These are phyloP conservation scores for Endotrypanum monterogeii DNA, from an alignment of 208 protist species.

Conservation along the genomic window DNA sequence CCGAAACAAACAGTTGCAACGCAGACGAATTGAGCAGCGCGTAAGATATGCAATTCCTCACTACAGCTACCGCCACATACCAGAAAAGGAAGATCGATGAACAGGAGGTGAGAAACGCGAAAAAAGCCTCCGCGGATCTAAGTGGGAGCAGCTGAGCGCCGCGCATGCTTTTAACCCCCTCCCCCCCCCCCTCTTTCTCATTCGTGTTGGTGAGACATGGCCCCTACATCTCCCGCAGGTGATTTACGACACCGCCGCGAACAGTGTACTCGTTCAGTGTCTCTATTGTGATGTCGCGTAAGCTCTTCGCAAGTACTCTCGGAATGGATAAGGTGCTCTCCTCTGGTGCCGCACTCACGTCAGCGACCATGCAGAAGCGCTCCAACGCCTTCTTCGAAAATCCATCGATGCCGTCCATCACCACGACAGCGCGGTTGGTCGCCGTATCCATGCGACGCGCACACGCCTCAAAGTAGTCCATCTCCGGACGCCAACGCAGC, in stretches of 20 bases:
- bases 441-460: slow-evolving; percentile 66
- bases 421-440: slow-evolving; percentile 65
- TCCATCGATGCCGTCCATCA: slow-evolving; percentile 78
- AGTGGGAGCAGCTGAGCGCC: no score
- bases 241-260: slow-evolving; percentile 33
- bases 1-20: no score
- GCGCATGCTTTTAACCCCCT: not conserved
- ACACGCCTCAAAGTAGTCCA: slow-evolving; percentile 85
- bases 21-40: no score
- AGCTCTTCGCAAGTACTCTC: slow-evolving; percentile 33
- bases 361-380: slow-evolving; percentile 78
- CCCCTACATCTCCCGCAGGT: slow-evolving; percentile 34
- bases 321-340: slow-evolving; percentile 43
- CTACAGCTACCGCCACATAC: no score
- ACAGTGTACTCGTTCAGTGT: slow-evolving; percentile 58
- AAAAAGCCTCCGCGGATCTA: no score
- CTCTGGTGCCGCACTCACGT: slow-evolving; percentile 61
- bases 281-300: slow-evolving; percentile 61
- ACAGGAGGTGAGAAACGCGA: no score
- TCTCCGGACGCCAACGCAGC: slow-evolving; percentile 79
- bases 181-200: not conserved
- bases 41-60: no score
- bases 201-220: not conserved
- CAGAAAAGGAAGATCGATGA: no score
- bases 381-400: slow-evolving; percentile 80